Evolutionary conservation across 495 filamentous ascomycete species (phyloP), one percentile per base, ranked within the genome.

Genomic region (Tuber brumale): DNA sequence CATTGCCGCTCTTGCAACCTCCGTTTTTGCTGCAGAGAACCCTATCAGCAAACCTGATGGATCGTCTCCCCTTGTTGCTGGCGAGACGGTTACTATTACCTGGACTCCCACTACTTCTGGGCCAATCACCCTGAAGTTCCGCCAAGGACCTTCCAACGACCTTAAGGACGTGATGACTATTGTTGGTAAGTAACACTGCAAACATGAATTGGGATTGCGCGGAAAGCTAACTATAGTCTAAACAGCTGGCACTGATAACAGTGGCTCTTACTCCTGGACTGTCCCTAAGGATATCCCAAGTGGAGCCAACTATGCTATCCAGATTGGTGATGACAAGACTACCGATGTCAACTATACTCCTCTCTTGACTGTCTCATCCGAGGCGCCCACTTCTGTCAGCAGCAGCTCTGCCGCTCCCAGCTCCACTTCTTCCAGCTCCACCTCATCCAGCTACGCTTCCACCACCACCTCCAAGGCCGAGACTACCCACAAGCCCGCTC

Each of bases 11-110:
- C 57, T 89, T 70, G 86, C 86, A 44, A 79, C 85, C 70, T 87
- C 89, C 18, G 79, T 76, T 83, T 85, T 86, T 85, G 87, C 85
- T 74, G 72, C 76, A 27, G 75, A 79, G 73, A 92, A 92, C 81
- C 84, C 90, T 66, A 89, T 91, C 83, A 74, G 72, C 77, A 80
- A 78, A 18, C 90, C 90, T 39, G 84, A 85, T 77, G 83, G 88
- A 75, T 84, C 85, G 78, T 82, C 86, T 82, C 77, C 83, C 70
- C 89, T 91, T 35, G 85, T 86, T 7, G 89, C 84, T 74, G 89
- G 90, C 76, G 81, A 85, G 77, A 77, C 85, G 45, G 91, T 85
- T 86, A 83, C 81, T 73, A 89, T 92, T 84, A 91, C 86, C 70
- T 92, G 90, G 90, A 76, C 84, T 2, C 84, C 86, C 37, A 86